A percentile compares a stretch with the other conserved stretches of the same genome.
Evolutionary conservation across 2,329 filamentous ascomycete genomes (phyloP).

Genomic region (Teratosphaeria epicoccoides): DNA sequence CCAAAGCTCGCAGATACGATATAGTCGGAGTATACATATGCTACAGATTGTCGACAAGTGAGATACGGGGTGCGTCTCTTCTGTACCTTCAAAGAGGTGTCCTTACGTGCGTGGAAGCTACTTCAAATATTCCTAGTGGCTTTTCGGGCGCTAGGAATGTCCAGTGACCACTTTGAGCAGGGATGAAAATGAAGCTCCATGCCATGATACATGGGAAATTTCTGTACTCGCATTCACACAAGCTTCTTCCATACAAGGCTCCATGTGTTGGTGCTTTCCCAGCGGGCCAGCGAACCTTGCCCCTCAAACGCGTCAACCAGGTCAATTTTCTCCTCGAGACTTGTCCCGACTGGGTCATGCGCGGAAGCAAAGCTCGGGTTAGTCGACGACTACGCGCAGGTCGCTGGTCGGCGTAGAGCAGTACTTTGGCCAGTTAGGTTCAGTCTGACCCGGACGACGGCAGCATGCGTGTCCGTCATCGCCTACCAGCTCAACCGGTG

Average conservation of each 20-base stretch:
- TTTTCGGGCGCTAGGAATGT: not conserved
- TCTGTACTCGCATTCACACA: not conserved
- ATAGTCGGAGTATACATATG: too few species aligned
- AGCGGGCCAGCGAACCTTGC: not conserved
- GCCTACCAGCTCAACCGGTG: conserved; percentile 29
- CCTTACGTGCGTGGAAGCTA: not conserved
- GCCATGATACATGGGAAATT: not conserved
- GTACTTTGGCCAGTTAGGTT: not conserved
- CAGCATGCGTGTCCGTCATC: not conserved
- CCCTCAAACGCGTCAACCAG: not conserved
- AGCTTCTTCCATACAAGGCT: not conserved
- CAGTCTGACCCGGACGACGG: not conserved
- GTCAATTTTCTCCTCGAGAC: not conserved
- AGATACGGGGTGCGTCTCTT: too few species aligned
- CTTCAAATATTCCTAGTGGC: not conserved
- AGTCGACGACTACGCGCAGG: too few species aligned
- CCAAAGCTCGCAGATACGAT: not conserved
- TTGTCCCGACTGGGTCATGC: not conserved
- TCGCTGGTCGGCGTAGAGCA: too few species aligned
- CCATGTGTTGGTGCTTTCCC: not conserved
- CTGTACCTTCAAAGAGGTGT: not conserved
- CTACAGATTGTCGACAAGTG: too few species aligned
- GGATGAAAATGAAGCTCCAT: not conserved
- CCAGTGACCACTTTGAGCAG: not conserved
- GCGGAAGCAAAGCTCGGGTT: not conserved